A percentile compares a stretch with the other conserved stretches of the same genome.
phyloP scores from a whole-genome alignment of 345 rosid genomes.

The Moricandia arvensis region DNA sequence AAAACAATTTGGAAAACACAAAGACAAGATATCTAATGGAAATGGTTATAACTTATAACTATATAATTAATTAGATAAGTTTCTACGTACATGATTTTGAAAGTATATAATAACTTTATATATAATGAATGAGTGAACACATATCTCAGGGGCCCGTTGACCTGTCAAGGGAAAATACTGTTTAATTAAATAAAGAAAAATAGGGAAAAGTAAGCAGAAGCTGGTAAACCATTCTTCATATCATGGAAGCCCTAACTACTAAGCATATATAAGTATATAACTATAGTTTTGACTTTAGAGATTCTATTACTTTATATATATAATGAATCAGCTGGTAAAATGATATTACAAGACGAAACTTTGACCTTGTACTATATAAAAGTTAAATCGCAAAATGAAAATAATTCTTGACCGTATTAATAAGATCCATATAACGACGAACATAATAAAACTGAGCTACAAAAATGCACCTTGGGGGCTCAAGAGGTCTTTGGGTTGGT shows the following conservation, averaged over 20 bases:
- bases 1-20: background rate
- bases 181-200: background rate
- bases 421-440: background rate
- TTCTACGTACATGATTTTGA: too few species aligned
- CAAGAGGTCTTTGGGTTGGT: slow-evolving; percentile 8
- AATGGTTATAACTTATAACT: background rate
- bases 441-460: background rate
- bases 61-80: background rate
- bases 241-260: background rate
- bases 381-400: background rate
- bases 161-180: background rate
- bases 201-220: slow-evolving; percentile 1
- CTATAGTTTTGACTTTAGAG: background rate
- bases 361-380: background rate
- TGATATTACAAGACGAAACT: background rate
- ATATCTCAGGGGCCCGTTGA: background rate
- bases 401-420: background rate
- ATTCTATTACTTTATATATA: background rate
- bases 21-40: background rate
- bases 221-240: background rate
- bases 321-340: background rate
- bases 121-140: too few species aligned
- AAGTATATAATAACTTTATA: too few species aligned
- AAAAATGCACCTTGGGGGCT: background rate
- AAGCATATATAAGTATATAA: background rate